phyloP scores from a whole-genome alignment of 805 yeast genomes.

The Barnettozyma populi region DNA sequence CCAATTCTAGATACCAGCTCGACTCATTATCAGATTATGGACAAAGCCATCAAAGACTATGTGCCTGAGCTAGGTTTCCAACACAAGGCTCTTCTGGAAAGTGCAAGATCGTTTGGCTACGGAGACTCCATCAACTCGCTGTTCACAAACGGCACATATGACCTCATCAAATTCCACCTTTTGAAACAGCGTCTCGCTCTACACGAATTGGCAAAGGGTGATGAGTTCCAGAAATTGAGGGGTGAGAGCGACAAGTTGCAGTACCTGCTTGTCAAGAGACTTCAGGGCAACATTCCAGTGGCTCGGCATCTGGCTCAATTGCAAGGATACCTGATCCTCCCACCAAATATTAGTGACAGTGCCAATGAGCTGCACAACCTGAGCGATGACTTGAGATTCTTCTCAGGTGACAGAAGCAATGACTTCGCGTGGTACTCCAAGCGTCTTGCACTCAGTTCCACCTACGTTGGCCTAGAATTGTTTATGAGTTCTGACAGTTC shows the following conservation, averaged over 20 bases:
- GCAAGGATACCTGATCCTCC: constrained; percentile 57
- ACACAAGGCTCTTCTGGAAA: constrained; percentile 40
- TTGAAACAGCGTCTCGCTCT: constrained; percentile 43
- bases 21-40: constrained; percentile 38
- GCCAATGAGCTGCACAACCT: constrained; percentile 66
- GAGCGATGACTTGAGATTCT: constrained; percentile 77
- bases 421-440: constrained; percentile 94
- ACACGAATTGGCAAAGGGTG: constrained; percentile 28
- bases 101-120: constrained; percentile 43
- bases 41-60: constrained; percentile 28
- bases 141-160: constrained; percentile 39
- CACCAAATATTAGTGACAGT: constrained; percentile 53
- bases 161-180: constrained; percentile 52
- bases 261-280: constrained; percentile 40
- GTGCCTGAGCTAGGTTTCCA: constrained; percentile 53
- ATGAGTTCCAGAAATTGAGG: constrained; percentile 26
- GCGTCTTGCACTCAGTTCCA: constrained; percentile 61
- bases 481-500: constrained; percentile 77
- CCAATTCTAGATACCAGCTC: constrained; percentile 21
- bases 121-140: constrained; percentile 45
- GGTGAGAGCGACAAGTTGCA: constrained; percentile 40
- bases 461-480: constrained; percentile 71
- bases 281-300: constrained; percentile 38
- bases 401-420: constrained; percentile 71
- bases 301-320: constrained; percentile 29